These are phyloP conservation scores for Ustilago curta DNA, from an alignment of 1,284 basidiomycete genomes.

Conservation along the genomic window DNA sequence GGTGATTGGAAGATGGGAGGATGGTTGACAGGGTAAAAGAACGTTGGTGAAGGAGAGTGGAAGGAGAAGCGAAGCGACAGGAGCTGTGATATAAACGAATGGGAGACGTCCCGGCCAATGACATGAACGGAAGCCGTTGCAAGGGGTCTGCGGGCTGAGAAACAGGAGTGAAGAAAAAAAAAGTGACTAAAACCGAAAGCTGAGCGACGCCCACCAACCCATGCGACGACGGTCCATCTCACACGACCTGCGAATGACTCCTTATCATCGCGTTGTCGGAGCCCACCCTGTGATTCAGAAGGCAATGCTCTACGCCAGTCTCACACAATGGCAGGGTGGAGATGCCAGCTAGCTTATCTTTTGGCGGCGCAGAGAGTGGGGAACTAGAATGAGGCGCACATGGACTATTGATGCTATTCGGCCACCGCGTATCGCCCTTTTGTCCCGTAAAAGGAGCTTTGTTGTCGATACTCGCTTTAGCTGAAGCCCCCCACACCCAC, in stretches of 20 bases:
- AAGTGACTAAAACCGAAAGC: conserved; percentile 4
- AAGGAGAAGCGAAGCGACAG: background rate
- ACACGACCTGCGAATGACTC: too few relatives aligned
- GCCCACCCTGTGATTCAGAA: too few relatives aligned
- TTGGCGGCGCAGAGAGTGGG: background rate
- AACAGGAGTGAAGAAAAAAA: background rate
- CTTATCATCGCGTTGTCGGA: too few relatives aligned
- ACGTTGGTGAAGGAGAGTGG: background rate
- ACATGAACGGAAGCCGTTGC: background rate
- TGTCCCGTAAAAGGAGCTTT: background rate
- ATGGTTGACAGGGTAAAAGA: background rate
- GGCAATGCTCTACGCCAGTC: too few relatives aligned
- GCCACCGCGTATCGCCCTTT: too few relatives aligned
- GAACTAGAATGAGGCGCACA: background rate
- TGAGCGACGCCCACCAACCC: background rate
- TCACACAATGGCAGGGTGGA: background rate
- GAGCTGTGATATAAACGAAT: background rate
- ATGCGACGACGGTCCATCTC: background rate
- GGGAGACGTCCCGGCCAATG: background rate
- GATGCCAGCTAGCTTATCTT: conserved; percentile 6
- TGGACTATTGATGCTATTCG: background rate
- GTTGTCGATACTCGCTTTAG: background rate
- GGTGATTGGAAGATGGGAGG: background rate
- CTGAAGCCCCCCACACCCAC: too few relatives aligned
- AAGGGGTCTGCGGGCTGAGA: background rate